phyloP scores from a whole-genome alignment of 2,329 filamentous ascomycete species.

The Aspergillus brasiliensis region DNA sequence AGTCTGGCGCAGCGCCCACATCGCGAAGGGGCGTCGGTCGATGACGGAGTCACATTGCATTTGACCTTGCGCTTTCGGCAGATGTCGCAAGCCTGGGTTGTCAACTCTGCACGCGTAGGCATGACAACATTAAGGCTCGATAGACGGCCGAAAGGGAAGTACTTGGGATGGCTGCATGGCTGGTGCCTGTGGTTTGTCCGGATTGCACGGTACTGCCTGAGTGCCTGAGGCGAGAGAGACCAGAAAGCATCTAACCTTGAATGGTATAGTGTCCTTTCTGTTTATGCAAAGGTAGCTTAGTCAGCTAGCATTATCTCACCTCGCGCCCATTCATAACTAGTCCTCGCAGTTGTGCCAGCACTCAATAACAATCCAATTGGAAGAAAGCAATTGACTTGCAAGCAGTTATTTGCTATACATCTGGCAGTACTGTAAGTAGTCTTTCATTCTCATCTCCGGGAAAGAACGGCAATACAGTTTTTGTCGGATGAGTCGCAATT shows the following conservation, averaged over 20 bases:
- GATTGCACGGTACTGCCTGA: not conserved
- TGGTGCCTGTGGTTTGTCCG: not conserved
- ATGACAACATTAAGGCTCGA: not conserved
- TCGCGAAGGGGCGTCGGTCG: not conserved
- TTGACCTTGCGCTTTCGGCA: constrained; percentile 12
- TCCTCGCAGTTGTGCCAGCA: not conserved
- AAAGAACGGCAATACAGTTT: no score
- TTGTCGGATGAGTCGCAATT: no score
- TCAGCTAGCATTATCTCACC: not conserved
- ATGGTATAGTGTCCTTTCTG: not conserved
- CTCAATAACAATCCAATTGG: no score
- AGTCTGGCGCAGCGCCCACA: constrained; percentile 18
- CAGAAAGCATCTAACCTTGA: not conserved
- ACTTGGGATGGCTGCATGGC: not conserved
- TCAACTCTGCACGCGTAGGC: not conserved
- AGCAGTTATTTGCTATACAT: no score
- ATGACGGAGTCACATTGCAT: not conserved
- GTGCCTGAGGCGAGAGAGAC: not conserved
- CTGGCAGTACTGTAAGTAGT: no score
- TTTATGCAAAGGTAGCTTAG: not conserved
- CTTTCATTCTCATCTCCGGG: no score
- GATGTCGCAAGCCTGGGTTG: constrained; percentile 10
- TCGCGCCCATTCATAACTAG: not conserved
- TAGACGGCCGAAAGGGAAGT: no score
- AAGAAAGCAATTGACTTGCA: no score